These are phyloP conservation scores for Eucalyptus tenuipes DNA, from an alignment of 345 rosid species.

Conservation along the genomic window DNA sequence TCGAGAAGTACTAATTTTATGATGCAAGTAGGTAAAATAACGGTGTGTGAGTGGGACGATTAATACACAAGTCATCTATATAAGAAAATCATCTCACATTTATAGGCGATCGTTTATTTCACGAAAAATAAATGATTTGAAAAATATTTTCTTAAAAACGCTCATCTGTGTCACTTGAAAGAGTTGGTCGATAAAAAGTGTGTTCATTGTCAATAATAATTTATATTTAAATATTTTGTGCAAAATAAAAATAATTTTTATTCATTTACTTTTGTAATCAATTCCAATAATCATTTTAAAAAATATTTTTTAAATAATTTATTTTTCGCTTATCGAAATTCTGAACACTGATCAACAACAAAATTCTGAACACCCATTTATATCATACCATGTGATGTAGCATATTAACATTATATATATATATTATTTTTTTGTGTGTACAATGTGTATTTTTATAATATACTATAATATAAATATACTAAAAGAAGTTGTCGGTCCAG, in stretches of 20 bases:
- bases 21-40: background rate
- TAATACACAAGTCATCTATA: background rate
- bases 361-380: background rate
- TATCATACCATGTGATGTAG: background rate
- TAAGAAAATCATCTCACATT: background rate
- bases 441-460: background rate
- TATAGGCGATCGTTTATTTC: rapidly evolving
- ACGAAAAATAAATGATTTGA: background rate
- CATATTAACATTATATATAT: background rate
- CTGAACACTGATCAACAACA: too few relatives aligned
- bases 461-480: background rate
- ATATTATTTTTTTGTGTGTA: background rate
- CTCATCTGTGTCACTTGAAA: background rate
- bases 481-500: background rate
- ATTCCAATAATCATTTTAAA: background rate
- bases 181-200: background rate
- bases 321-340: background rate
- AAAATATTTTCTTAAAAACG: rapidly evolving
- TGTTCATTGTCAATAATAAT: background rate
- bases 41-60: rapidly evolving
- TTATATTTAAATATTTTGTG: background rate
- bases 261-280: background rate
- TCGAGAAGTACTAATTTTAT: background rate
- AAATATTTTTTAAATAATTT: background rate
- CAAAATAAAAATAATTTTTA: background rate